Conservation (phyloP, 805 yeast species). For the Hanseniaspora clermontiae region DNA sequence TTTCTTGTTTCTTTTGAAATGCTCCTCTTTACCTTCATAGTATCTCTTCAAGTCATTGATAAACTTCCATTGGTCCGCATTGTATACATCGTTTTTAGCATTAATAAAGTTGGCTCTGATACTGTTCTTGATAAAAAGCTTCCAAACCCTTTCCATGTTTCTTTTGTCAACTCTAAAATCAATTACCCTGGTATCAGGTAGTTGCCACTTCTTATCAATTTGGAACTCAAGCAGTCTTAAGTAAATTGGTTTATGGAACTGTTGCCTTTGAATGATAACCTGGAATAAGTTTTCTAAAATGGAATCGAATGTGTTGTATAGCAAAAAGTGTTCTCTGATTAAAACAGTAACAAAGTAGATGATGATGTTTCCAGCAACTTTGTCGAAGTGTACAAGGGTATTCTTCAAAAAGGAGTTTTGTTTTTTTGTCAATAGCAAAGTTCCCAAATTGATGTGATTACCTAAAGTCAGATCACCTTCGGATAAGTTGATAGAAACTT, state of each 20-base stretch:
- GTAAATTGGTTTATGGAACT: slow-evolving; percentile 43
- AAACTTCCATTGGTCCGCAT: slow-evolving; percentile 12
- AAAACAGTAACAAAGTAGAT: slow-evolving; percentile 15
- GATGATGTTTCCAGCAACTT: slow-evolving; percentile 7
- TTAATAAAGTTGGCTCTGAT: slow-evolving; percentile 20
- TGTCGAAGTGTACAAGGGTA: background rate
- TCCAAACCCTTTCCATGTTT: slow-evolving; percentile 50
- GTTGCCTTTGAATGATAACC: slow-evolving; percentile 39
- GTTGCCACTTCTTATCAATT: slow-evolving; percentile 41
- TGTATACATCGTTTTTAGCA: background rate
- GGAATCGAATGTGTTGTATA: slow-evolving; percentile 50
- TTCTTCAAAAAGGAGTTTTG: slow-evolving; percentile 1
- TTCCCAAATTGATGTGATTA: slow-evolving; percentile 7
- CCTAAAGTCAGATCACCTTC: slow-evolving; percentile 9
- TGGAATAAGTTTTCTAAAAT: slow-evolving; percentile 22
- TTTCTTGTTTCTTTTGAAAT: slow-evolving; percentile 7
- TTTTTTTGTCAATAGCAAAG: slow-evolving; percentile 6
- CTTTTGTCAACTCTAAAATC: slow-evolving; percentile 44
- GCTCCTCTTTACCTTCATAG: slow-evolving; percentile 7
- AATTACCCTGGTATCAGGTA: slow-evolving; percentile 29
- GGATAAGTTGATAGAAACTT: slow-evolving; percentile 5
- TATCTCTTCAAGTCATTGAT: slow-evolving; percentile 10
- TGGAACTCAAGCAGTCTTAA: slow-evolving; percentile 50
- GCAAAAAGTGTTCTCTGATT: slow-evolving; percentile 40
- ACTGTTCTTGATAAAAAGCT: slow-evolving; percentile 20